Evolutionary conservation across 768 basidiomycete species (phyloP).

Genomic region (Lactarius hatsudake): DNA sequence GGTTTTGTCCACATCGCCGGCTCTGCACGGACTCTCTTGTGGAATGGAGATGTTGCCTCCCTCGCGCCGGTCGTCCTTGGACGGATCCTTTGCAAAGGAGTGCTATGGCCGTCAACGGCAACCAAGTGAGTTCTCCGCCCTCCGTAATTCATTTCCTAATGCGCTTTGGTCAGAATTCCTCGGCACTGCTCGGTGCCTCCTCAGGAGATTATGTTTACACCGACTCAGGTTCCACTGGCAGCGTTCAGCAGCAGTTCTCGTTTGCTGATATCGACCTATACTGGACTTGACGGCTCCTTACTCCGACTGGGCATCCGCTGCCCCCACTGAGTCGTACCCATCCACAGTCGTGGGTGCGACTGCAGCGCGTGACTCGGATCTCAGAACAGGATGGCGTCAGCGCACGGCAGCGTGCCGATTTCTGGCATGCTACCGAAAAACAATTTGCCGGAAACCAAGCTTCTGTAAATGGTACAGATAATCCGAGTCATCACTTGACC

Average conservation of each 20-base stretch:
- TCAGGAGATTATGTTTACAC: slow-evolving; percentile 16
- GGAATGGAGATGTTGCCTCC: slow-evolving; percentile 17
- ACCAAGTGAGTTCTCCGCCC: slow-evolving; percentile 4
- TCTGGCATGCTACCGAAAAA: neutral
- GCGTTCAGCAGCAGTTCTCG: slow-evolving; percentile 14
- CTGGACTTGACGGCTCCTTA: slow-evolving; percentile 17
- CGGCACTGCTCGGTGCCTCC: slow-evolving; percentile 4
- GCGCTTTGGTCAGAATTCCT: neutral
- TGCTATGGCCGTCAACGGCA: neutral
- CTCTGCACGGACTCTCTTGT: neutral
- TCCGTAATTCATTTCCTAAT: neutral
- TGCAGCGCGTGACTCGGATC: neutral
- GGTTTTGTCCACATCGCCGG: slow-evolving; percentile 6
- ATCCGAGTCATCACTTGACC: neutral
- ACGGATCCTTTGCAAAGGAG: slow-evolving; percentile 5
- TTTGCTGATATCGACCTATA: slow-evolving; percentile 20
- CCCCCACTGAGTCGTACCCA: slow-evolving; percentile 9
- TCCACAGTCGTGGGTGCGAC: neutral
- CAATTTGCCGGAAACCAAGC: neutral
- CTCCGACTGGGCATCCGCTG: slow-evolving; percentile 13
- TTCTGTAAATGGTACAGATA: neutral
- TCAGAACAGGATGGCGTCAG: neutral
- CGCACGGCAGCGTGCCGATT: neutral
- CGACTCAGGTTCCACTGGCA: slow-evolving; percentile 4
- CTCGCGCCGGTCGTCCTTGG: neutral